Percentiles rank a stretch among this genome's conserved stretches.
phyloP scores from a whole-genome alignment of 2,329 filamentous ascomycete genomes.

The Phyllosticta capitalensis region DNA sequence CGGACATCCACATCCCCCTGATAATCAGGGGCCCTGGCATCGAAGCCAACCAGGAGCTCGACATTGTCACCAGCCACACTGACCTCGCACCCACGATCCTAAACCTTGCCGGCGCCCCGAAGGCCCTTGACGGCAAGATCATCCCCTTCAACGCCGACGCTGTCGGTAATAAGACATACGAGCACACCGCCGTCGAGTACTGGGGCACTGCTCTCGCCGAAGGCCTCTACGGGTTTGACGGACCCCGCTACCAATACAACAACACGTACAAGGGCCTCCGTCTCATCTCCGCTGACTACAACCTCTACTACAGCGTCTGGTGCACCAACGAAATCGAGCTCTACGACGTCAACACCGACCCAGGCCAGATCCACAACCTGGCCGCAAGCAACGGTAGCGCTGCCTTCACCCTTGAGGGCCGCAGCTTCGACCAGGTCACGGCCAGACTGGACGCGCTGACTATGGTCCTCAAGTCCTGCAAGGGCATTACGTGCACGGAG shows the following conservation, averaged over 20 bases:
- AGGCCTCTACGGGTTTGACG: conserved; percentile 2
- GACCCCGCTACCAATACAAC: conserved; percentile 19
- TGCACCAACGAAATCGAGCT: conserved; percentile 59
- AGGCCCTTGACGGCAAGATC: conserved; percentile 26
- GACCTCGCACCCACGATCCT: conserved; percentile 33
- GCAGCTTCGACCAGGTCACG: conserved; percentile 14
- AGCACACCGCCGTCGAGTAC: conserved; percentile 33
- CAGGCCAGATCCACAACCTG: conserved; percentile 19
- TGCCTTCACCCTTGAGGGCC: conserved; percentile 8
- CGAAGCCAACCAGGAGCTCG: conserved; percentile 17
- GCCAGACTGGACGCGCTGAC: conserved; percentile 45
- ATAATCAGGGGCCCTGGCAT: conserved; percentile 30
- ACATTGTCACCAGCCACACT: conserved; percentile 30
- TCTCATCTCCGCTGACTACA: conserved; percentile 46
- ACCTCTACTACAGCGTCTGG: conserved; percentile 59
- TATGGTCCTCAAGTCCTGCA: conserved; percentile 53
- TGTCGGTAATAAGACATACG: conserved; percentile 14
- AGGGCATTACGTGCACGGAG: conserved; percentile 41
- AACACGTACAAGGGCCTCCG: conserved; percentile 55
- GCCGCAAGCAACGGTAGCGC: conserved; percentile 25
- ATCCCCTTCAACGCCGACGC: conserved; percentile 23
- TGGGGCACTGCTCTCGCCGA: conserved; percentile 23
- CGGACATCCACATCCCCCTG: conserved; percentile 31
- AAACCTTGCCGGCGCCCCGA: conserved; percentile 18
- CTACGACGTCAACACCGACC: conserved; percentile 44